Conservation (phyloP, 192 early-diverging fungal genomes). For the Backusella sp. region DNA sequence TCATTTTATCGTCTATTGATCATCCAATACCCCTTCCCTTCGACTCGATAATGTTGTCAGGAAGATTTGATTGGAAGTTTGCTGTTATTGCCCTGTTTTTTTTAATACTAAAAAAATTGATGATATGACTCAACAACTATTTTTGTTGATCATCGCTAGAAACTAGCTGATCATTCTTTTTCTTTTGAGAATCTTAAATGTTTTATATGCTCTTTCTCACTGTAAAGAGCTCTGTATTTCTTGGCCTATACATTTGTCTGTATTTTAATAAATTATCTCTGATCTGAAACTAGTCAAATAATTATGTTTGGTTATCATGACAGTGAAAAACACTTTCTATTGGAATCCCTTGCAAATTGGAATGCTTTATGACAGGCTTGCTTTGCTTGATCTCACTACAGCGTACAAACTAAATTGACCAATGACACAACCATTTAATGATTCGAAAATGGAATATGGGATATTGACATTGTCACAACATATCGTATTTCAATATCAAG, state of each 20-base stretch:
- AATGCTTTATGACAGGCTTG: neutral
- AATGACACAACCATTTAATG: neutral
- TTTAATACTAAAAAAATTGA: neutral
- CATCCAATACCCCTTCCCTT: neutral
- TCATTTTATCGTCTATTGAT: neutral
- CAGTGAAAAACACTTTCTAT: neutral
- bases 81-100: neutral
- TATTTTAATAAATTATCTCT: neutral
- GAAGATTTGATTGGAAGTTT: neutral
- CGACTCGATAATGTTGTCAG: neutral
- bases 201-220: neutral
- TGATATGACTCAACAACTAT: neutral
- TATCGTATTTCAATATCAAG: neutral
- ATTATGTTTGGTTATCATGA: neutral
- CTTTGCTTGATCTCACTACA: no score
- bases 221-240: neutral
- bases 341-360: neutral
- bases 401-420: neutral
- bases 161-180: neutral
- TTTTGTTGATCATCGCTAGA: neutral
- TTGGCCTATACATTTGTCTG: neutral
- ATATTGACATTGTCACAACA: neutral
- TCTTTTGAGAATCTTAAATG: neutral
- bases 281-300: neutral
- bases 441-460: neutral